Percentiles rank a stretch among this genome's conserved stretches.
phyloP scores from a whole-genome alignment of 163 green algal genomes.

The Chlamydomonas reinhardtii region DNA sequence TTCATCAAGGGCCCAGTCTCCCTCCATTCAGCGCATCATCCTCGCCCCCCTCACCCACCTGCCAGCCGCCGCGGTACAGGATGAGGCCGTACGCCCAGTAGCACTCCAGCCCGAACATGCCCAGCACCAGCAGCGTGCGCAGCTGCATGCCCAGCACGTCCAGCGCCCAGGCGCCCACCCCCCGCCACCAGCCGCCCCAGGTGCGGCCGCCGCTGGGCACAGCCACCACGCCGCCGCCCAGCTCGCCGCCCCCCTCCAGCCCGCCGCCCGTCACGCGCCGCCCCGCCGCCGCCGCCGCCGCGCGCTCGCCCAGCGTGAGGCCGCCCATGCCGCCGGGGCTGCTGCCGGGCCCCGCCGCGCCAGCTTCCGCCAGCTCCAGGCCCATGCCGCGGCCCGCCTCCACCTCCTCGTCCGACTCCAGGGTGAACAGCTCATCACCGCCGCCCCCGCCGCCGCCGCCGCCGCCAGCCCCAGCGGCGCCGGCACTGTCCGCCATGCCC shows the following conservation, averaged over 20 bases:
- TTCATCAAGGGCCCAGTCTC: no score
- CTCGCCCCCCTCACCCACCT: neutral
- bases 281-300: neutral
- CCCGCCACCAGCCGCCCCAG: neutral
- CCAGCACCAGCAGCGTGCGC: conserved; percentile 34
- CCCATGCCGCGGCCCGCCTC: neutral
- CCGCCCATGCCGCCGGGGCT: neutral
- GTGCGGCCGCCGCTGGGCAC: neutral
- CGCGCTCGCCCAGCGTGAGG: neutral
- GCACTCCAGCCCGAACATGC: conserved; percentile 49
- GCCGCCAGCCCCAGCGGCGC: no score
- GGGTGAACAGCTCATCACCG: no score
- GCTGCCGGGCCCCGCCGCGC: neutral
- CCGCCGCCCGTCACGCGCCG: neutral
- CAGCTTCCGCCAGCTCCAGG: neutral
- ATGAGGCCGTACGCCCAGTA: conserved; percentile 50
- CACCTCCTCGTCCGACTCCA: neutral
- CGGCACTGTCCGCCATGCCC: neutral
- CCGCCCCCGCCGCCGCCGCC: no score
- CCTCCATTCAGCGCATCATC: neutral
- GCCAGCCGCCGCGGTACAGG: conserved; percentile 40
- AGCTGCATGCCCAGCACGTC: conserved; percentile 37
- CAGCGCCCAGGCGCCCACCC: neutral
- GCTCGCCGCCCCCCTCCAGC: neutral
- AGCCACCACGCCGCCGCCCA: neutral